These are phyloP conservation scores for Neurospora hispaniola DNA, from an alignment of 495 filamentous ascomycete genomes.

Conservation along the genomic window DNA sequence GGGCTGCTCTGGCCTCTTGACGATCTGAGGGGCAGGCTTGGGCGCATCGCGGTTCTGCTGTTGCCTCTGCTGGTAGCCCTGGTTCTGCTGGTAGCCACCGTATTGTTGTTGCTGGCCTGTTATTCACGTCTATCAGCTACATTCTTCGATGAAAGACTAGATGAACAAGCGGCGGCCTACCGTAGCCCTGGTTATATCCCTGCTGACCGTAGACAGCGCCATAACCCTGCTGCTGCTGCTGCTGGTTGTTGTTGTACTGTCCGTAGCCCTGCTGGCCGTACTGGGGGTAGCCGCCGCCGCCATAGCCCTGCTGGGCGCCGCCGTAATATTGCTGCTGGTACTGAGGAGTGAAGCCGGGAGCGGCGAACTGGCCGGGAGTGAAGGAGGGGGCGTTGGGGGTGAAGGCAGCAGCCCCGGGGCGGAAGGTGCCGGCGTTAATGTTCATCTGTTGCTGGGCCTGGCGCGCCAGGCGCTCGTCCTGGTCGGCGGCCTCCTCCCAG, in stretches of 20 bases:
- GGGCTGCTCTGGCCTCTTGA: constrained; percentile 47
- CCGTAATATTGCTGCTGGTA: constrained; percentile 41
- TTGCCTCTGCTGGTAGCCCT: constrained; percentile 46
- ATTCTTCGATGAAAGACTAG: not conserved
- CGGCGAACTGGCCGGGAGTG: constrained; percentile 61
- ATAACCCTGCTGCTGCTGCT: constrained; percentile 32
- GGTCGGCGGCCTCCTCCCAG: constrained; percentile 90
- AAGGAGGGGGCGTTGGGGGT: constrained; percentile 67
- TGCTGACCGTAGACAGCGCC: constrained; percentile 35
- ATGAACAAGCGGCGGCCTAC: constrained; percentile 21
- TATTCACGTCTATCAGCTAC: constrained; percentile 18
- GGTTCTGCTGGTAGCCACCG: constrained; percentile 35
- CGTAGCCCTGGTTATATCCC: constrained; percentile 53
- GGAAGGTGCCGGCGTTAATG: constrained; percentile 53
- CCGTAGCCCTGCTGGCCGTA: constrained; percentile 46
- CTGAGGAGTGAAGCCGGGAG: constrained; percentile 34
- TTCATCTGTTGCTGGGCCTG: constrained; percentile 71
- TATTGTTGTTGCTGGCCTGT: constrained; percentile 28
- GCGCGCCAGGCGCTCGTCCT: constrained; percentile 75
- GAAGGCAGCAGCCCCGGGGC: constrained; percentile 70
- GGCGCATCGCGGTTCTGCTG: constrained; percentile 41
- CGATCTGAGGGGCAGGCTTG: constrained; percentile 53
- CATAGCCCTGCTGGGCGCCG: constrained; percentile 30
- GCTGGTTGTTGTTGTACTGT: constrained; percentile 32
- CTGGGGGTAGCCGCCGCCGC: constrained; percentile 35